Percentiles rank a stretch among this genome's conserved stretches.
Evolutionary conservation across 2,329 filamentous ascomycete species (phyloP).

Genomic region (Magnaporthiopsis rhizophila): DNA sequence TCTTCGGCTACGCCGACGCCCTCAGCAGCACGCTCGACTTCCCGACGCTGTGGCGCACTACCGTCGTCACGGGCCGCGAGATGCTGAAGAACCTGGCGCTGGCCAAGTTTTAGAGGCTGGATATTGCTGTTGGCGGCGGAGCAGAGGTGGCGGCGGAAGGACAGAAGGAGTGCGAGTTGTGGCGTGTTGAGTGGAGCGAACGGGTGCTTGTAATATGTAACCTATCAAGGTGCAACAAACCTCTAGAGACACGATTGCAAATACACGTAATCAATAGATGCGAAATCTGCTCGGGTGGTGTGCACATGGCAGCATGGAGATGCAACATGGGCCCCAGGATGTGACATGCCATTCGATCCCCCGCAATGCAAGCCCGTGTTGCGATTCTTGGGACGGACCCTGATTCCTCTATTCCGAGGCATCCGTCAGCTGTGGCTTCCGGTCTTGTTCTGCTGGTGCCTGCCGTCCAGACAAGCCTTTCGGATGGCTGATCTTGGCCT

Average conservation of each 20-base stretch:
- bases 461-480: not conserved
- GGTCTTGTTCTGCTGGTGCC: not conserved
- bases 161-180: too few species aligned
- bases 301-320: not conserved
- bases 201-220: too few species aligned
- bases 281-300: too few species aligned
- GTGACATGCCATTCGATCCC: not conserved
- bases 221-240: not conserved
- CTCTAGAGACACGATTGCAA: not conserved
- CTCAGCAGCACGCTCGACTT: conserved; percentile 76
- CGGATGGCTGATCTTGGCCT: not conserved
- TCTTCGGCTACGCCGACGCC: conserved; percentile 79
- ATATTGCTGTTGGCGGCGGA: not conserved
- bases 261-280: not conserved
- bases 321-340: not conserved
- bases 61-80: conserved; percentile 62
- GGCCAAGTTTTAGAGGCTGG: conserved; percentile 55
- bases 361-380: too few species aligned
- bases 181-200: not conserved
- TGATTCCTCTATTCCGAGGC: too few species aligned
- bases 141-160: not conserved
- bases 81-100: conserved; percentile 66
- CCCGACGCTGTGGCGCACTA: conserved; percentile 76
- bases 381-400: too few species aligned
- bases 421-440: too few species aligned